Percentiles rank a stretch among this genome's conserved stretches.
phyloP scores from a whole-genome alignment of 1,284 basidiomycete genomes.

The Termitomyces sp. region DNA sequence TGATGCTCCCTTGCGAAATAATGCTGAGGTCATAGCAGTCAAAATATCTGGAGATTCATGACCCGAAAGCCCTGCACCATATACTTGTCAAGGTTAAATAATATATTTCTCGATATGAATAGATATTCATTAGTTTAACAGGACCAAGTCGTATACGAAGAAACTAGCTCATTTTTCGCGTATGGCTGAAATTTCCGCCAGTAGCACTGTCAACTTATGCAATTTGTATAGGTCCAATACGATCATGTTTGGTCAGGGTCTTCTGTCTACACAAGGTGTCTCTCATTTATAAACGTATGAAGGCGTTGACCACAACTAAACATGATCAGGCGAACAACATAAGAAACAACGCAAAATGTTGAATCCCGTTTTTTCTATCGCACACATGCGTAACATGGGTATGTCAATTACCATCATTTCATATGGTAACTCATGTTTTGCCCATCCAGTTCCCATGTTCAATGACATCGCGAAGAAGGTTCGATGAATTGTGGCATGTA shows the following conservation, averaged over 20 bases:
- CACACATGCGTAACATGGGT: conserved; percentile 30
- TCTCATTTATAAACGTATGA: background rate
- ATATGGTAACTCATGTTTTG: background rate
- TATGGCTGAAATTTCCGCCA: conserved; percentile 4
- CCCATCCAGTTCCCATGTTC: conserved; percentile 25
- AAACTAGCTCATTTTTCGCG: conserved; percentile 20
- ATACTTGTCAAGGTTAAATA: conserved; percentile 25
- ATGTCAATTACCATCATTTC: background rate
- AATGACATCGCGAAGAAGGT: conserved; percentile 25
- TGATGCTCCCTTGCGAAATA: background rate
- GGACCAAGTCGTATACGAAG: conserved; percentile 28
- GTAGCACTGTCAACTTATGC: conserved; percentile 1
- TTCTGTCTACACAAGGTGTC: conserved; percentile 22
- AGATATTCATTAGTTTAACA: conserved; percentile 4
- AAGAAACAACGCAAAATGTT: conserved; percentile 25
- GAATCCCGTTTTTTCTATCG: conserved; percentile 30
- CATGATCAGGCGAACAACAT: conserved; percentile 19
- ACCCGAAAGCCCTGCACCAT: conserved; percentile 30
- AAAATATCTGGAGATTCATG: conserved; percentile 24
- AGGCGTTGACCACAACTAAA: background rate
- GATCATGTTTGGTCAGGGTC: conserved; percentile 22
- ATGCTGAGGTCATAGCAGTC: conserved; percentile 15
- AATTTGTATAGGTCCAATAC: conserved; percentile 16
- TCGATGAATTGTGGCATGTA: background rate
- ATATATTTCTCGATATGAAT: background rate